Conservation (phyloP, 2,329 filamentous ascomycete species). For the Aureobasidium sp. region DNA sequence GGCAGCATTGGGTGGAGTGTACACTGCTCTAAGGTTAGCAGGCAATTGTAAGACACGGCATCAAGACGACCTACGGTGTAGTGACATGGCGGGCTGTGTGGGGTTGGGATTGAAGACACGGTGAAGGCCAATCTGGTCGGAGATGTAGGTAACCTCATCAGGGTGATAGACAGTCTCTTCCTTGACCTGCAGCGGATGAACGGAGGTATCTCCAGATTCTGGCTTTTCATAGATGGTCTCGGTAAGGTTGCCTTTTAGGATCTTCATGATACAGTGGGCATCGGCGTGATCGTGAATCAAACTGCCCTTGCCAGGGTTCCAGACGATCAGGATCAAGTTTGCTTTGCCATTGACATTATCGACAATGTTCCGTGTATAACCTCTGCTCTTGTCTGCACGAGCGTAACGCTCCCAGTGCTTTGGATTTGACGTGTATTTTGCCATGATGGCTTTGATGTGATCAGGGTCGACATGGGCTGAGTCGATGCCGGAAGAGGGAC, state of each 20-base stretch:
- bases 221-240: constrained; percentile 68
- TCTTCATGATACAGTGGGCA: constrained; percentile 87
- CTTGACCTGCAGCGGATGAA: constrained; percentile 48
- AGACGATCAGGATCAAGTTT: constrained; percentile 78
- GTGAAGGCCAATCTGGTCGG: constrained; percentile 78
- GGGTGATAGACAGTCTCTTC: constrained; percentile 59
- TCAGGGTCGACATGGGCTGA: constrained; percentile 72
- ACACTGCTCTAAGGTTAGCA: constrained; percentile 40
- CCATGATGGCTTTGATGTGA: constrained; percentile 64
- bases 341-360: constrained; percentile 80
- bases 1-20: constrained; percentile 83
- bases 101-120: constrained; percentile 66
- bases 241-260: constrained; percentile 66
- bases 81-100: constrained; percentile 68
- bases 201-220: constrained; percentile 8
- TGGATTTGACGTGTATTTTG: constrained; percentile 59
- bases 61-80: constrained; percentile 52
- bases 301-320: constrained; percentile 74
- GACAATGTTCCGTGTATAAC: constrained; percentile 82
- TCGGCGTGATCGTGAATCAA: constrained; percentile 74
- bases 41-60: neutral
- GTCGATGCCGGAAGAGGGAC: constrained; percentile 71
- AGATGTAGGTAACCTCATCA: constrained; percentile 82
- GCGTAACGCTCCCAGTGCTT: constrained; percentile 68
- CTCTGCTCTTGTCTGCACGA: constrained; percentile 57